Evolutionary conservation across 805 yeast genomes (phyloP), one percentile per base, ranked within the genome.

Genomic region (Komagataella pseudopastoris): DNA sequence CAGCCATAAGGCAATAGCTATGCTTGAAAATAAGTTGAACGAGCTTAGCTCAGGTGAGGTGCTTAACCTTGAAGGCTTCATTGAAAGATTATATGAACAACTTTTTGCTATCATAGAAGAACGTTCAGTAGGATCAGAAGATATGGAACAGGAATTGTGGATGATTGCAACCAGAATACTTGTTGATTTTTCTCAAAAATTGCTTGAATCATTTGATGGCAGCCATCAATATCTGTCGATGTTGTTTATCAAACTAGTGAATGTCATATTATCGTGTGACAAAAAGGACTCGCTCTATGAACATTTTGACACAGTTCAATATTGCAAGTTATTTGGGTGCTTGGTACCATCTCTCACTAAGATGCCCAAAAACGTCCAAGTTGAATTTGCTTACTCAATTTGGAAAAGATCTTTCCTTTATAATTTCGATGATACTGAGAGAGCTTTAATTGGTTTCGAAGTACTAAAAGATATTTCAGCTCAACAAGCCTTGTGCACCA

Each of bases 341-440:
- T 30, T 30, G 8, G 14, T 30, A 8, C 39, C 39, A 7, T 14
- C 39, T 2, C 39, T 30, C 39, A 30, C 10, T 30, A 10, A 30
- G 39, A 30, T 30, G 39, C 39, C 39, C 39, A 30, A 30, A 30
- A 30, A 14, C 10, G 39, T 30, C 5, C 39, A 30, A 30, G 39
- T 30, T 30, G 39, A 30, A 30, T 30, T 30, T 30, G 39, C 39
- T 30, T 14, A 30, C 14, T 63, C 73, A 1, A 58, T 88, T 1
- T 83, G 86, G 77, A 60, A 66, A 1, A 69, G 77, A 20, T 83
- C 91, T 0, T 85, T 72, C 56, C 64, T 77, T 23, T 85, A 77
- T 68, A 77, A 72, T 52, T 70, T 70, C 43, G 85, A 74, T 63
- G 85, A 75, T 49, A 63, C 75, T 16, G 95, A 77, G 57, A 66